Evolutionary conservation across 345 rosid genomes (phyloP).

Genomic region (Hypericum perforatum): DNA sequence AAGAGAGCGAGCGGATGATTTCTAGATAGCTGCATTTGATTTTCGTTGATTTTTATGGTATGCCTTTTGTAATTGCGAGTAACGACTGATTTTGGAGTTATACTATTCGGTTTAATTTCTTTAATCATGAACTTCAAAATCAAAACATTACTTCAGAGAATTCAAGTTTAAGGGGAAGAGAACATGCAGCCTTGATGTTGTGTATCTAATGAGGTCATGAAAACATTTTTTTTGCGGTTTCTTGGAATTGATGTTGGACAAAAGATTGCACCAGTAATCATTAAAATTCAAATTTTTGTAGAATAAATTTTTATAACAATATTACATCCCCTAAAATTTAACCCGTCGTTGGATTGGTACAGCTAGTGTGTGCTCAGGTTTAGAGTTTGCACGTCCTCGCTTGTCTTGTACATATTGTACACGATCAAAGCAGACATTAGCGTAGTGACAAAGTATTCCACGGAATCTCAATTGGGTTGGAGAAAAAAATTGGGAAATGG

Average conservation of each 20-base stretch:
- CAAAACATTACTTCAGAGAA: no score
- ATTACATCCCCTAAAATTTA: no score
- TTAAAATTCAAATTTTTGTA: constrained; percentile 29
- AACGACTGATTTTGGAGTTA: no score
- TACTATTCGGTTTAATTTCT: no score
- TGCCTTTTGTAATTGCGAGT: no score
- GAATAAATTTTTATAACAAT: no score
- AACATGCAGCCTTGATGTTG: constrained; percentile 14
- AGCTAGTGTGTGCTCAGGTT: no score
- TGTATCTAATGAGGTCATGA: neutral
- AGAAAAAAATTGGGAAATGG: constrained; percentile 9
- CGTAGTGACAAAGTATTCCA: constrained; percentile 16
- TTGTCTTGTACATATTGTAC: constrained; percentile 18
- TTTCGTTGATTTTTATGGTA: no score
- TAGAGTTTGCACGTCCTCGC: constrained; percentile 11
- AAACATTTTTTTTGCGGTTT: neutral
- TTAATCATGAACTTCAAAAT: no score
- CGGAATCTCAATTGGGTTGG: constrained; percentile 4
- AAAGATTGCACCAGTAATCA: constrained; percentile 1
- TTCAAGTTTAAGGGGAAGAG: neutral
- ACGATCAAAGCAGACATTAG: constrained; percentile 15
- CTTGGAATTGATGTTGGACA: constrained; percentile 6
- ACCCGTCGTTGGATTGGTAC: no score
- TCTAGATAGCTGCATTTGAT: no score
- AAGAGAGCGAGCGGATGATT: no score